A percentile compares a stretch with the other conserved stretches of the same genome.
These are phyloP conservation scores for Clavariopsis aquatica DNA, from an alignment of 495 filamentous ascomycete species.

Conservation along the genomic window DNA sequence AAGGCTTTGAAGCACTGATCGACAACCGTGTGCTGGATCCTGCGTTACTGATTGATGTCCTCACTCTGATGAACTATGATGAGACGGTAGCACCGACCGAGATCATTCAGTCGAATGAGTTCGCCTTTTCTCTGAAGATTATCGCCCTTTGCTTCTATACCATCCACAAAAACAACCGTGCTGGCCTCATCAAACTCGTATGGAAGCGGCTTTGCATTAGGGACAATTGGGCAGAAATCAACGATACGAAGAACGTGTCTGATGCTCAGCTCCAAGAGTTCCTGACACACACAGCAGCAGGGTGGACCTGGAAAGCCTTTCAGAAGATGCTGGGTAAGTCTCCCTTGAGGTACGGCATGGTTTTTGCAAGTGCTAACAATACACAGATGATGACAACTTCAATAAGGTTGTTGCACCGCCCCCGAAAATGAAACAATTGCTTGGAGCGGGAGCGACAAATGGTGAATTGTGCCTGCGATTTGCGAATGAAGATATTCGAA, in stretches of 20 bases:
- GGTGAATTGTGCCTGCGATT: constrained; percentile 40
- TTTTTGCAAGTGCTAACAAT: constrained; percentile 4
- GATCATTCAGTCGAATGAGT: constrained; percentile 49
- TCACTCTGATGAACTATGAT: constrained; percentile 66
- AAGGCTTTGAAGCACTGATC: constrained; percentile 65
- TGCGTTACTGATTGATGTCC: constrained; percentile 72
- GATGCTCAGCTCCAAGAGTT: constrained; percentile 51
- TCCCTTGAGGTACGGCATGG: background rate
- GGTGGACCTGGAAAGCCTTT: constrained; percentile 52
- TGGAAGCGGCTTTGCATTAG: constrained; percentile 80
- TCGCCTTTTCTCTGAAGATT: constrained; percentile 70
- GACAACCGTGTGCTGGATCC: constrained; percentile 65
- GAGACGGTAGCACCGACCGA: constrained; percentile 27
- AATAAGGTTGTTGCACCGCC: constrained; percentile 3
- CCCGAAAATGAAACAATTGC: background rate
- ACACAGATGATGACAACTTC: constrained; percentile 1
- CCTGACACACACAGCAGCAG: constrained; percentile 54
- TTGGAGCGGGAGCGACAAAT: constrained; percentile 38
- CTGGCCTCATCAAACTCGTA: constrained; percentile 66
- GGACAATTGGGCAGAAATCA: constrained; percentile 72
- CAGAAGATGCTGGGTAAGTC: constrained; percentile 49
- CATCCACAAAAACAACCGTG: constrained; percentile 52
- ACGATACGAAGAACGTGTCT: constrained; percentile 55
- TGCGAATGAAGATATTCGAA: constrained; percentile 36
- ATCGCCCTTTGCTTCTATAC: constrained; percentile 58